These are phyloP conservation scores for Colletotrichum brevisporum DNA, from an alignment of 2,329 filamentous ascomycete species.

Conservation along the genomic window DNA sequence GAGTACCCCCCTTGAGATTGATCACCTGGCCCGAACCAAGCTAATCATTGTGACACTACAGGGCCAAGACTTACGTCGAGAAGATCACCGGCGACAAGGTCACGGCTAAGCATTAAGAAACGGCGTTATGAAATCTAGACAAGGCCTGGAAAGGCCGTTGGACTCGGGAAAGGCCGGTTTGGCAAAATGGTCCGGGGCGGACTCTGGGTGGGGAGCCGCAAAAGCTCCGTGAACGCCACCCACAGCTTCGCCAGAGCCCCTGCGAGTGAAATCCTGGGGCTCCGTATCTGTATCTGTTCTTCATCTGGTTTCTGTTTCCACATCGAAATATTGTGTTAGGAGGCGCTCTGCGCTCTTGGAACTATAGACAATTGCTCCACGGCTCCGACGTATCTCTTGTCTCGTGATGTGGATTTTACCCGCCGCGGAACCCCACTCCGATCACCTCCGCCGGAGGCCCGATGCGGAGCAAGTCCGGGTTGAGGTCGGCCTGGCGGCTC, in stretches of 20 bases:
- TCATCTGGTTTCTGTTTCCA: slow-evolving; percentile 22
- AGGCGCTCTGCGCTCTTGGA: slow-evolving; percentile 15
- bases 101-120: slow-evolving; percentile 76
- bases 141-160: slow-evolving; percentile 35
- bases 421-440: slow-evolving; percentile 1
- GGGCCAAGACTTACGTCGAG: slow-evolving; percentile 78
- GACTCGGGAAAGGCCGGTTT: slow-evolving; percentile 16
- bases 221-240: slow-evolving; percentile 11
- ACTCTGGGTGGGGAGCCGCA: slow-evolving; percentile 26
- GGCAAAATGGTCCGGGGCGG: slow-evolving; percentile 13
- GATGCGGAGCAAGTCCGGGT: slow-evolving; percentile 21
- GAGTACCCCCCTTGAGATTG: slow-evolving; percentile 59
- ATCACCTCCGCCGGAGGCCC: not conserved
- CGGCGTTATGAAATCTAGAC: slow-evolving; percentile 50
- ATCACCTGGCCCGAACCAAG: slow-evolving; percentile 5
- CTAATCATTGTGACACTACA: slow-evolving; percentile 52
- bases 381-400: not conserved
- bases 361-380: slow-evolving; percentile 33
- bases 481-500: slow-evolving; percentile 14
- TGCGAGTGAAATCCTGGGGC: slow-evolving; percentile 38
- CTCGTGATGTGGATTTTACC: not conserved
- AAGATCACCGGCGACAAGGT: slow-evolving; percentile 75
- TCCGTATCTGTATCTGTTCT: slow-evolving; percentile 33
- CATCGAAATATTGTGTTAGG: slow-evolving; percentile 25
- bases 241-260: slow-evolving; percentile 20